Conservation (phyloP, 2,329 filamentous ascomycete species). For the Ceratocystis huliohia region DNA sequence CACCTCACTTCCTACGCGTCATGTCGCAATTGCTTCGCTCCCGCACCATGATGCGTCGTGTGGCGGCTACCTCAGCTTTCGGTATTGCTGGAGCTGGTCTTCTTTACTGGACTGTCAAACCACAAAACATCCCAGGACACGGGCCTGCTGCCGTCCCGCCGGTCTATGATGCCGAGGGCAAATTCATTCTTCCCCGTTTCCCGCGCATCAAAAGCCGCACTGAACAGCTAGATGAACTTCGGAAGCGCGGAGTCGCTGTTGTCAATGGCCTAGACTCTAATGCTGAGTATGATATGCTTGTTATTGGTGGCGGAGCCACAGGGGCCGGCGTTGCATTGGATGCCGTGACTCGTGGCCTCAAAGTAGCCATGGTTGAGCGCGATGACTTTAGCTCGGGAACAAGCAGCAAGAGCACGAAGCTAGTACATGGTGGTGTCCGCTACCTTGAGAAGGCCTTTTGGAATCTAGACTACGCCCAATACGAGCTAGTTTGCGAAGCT, state of each 20-base stretch:
- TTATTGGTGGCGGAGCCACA: slow-evolving; percentile 60
- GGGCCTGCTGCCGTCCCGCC: slow-evolving; percentile 58
- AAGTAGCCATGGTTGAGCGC: slow-evolving; percentile 57
- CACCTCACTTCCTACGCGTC: neutral
- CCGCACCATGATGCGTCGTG: slow-evolving; percentile 30
- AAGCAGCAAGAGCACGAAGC: slow-evolving; percentile 63
- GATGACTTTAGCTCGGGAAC: slow-evolving; percentile 64
- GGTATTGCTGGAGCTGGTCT: slow-evolving; percentile 34
- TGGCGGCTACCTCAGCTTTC: slow-evolving; percentile 33
- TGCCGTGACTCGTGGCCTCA: slow-evolving; percentile 57
- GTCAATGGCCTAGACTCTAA: slow-evolving; percentile 19
- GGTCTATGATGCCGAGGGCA: slow-evolving; percentile 54
- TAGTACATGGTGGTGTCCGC: slow-evolving; percentile 63
- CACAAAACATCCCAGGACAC: slow-evolving; percentile 57
- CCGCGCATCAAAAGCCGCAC: slow-evolving; percentile 48
- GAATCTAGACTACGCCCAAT: slow-evolving; percentile 63
- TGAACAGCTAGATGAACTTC: slow-evolving; percentile 52
- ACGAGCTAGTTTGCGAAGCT: slow-evolving; percentile 57
- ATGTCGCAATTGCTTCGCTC: slow-evolving; percentile 19
- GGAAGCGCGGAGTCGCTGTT: slow-evolving; percentile 30
- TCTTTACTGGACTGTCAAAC: slow-evolving; percentile 47
- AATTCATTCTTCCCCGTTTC: slow-evolving; percentile 53
- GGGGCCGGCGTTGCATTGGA: slow-evolving; percentile 60
- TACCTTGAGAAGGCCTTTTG: slow-evolving; percentile 66
- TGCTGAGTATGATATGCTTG: slow-evolving; percentile 53